Conservation (phyloP, 2,329 filamentous ascomycete species). For the Madurella fahalii region DNA sequence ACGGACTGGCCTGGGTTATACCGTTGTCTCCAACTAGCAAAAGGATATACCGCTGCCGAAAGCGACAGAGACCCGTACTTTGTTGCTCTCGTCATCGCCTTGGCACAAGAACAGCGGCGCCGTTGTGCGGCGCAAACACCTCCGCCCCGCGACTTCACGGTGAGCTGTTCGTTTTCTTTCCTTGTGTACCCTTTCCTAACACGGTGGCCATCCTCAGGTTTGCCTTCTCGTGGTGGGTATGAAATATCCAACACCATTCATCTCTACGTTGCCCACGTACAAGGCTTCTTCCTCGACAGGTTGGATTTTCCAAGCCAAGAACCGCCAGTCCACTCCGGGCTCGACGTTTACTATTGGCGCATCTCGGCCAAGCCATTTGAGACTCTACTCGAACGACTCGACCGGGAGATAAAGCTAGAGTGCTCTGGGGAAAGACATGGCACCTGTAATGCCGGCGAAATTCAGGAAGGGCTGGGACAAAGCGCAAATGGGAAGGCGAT, state of each 20-base stretch:
- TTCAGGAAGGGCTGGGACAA: no score
- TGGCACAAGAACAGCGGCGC: neutral
- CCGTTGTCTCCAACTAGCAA: neutral
- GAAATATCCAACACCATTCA: neutral
- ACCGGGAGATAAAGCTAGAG: neutral
- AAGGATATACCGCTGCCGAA: neutral
- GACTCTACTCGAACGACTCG: neutral
- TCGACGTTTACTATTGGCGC: neutral
- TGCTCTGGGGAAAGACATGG: neutral
- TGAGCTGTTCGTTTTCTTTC: neutral
- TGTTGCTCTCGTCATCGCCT: neutral
- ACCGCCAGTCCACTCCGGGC: neutral
- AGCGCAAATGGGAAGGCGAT: no score
- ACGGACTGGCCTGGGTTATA: neutral
- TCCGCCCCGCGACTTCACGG: neutral
- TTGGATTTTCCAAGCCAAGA: neutral
- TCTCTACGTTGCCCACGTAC: slow-evolving; percentile 1
- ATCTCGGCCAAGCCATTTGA: neutral
- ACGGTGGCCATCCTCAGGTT: neutral
- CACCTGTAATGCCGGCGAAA: no score
- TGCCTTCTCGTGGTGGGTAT: neutral
- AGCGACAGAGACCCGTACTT: neutral
- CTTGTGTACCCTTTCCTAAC: neutral
- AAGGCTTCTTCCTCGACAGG: neutral
- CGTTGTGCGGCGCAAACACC: neutral